phyloP scores from a whole-genome alignment of 306 rosid genomes.

The Fragaria iinumae region DNA sequence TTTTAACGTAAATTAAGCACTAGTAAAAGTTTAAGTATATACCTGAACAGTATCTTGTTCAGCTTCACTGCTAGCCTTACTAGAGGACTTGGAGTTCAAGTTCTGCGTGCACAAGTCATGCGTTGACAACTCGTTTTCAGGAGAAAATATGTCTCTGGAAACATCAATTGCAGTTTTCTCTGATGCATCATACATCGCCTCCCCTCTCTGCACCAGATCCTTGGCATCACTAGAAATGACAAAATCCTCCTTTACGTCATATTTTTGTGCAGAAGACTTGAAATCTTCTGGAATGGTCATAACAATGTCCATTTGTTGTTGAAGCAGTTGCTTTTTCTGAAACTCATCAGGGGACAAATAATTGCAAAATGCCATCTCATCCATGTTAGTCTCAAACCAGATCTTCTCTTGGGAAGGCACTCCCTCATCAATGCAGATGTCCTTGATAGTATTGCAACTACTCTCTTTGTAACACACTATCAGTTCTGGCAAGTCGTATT shows the following conservation, averaged over 20 bases:
- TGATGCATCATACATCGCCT: slow-evolving; percentile 16
- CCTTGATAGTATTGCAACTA: slow-evolving; percentile 58
- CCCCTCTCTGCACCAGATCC: slow-evolving; percentile 30
- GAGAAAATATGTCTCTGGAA: slow-evolving; percentile 21
- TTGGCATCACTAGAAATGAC: slow-evolving; percentile 23
- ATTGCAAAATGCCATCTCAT: slow-evolving; percentile 36
- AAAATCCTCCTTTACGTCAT: slow-evolving; percentile 34
- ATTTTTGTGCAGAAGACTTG: slow-evolving; percentile 20
- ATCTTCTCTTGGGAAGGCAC: slow-evolving; percentile 45
- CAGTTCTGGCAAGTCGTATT: slow-evolving; percentile 59
- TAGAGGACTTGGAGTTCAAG: slow-evolving; percentile 18
- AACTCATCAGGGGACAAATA: slow-evolving; percentile 28
- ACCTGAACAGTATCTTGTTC: slow-evolving; percentile 48
- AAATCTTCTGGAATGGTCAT: slow-evolving; percentile 14
- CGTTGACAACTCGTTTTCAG: slow-evolving; percentile 22
- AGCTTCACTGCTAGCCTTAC: slow-evolving; percentile 27
- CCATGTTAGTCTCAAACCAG: slow-evolving; percentile 36
- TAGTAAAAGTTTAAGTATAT: slow-evolving; percentile 13
- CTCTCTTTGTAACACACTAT: slow-evolving; percentile 58
- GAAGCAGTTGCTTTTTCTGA: slow-evolving; percentile 19
- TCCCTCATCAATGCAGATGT: slow-evolving; percentile 79
- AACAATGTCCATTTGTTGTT: slow-evolving; percentile 31
- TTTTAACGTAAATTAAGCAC: neutral
- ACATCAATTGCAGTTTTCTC: slow-evolving; percentile 28
- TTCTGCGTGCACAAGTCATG: slow-evolving; percentile 20